Conservation (phyloP, 441 rosid species). For the Mallotus repandus region DNA sequence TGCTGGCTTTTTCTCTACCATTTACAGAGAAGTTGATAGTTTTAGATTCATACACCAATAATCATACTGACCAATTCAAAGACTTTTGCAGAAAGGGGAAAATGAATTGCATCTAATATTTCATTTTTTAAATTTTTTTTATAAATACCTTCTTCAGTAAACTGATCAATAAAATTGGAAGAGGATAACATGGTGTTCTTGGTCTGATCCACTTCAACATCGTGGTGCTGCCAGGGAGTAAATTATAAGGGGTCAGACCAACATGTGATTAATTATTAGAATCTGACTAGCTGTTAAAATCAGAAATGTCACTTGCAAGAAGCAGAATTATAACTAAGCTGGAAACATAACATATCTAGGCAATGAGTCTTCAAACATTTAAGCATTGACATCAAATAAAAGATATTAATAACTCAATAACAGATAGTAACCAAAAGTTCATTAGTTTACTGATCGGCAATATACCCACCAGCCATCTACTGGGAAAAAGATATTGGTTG, state of each 20-base stretch:
- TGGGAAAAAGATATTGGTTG: neutral
- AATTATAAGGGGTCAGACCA: constrained; percentile 6
- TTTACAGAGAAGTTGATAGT: neutral
- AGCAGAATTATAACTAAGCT: constrained; percentile 4
- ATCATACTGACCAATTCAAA: neutral
- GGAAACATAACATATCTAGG: neutral
- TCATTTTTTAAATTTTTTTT: neutral
- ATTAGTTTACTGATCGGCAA: too few species aligned
- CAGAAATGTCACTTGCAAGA: constrained; percentile 8
- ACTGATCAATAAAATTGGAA: constrained; percentile 14
- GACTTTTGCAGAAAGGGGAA: neutral
- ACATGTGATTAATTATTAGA: constrained; percentile 2
- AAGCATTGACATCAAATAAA: neutral
- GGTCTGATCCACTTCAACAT: constrained; percentile 13
- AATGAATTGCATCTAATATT: neutral
- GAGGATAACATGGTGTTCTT: constrained; percentile 12
- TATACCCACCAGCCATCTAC: neutral
- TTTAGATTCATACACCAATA: constrained; percentile 10
- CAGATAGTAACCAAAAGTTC: too few species aligned
- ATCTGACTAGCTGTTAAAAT: neutral
- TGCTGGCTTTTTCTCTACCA: constrained; percentile 24
- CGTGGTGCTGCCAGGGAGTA: constrained; percentile 22
- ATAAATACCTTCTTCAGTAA: constrained; percentile 27
- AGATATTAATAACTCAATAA: too few species aligned
- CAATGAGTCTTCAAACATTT: neutral